Evolutionary conservation across 2,329 filamentous ascomycete genomes (phyloP).

Genomic region (Hirsutella minnesotensis): DNA sequence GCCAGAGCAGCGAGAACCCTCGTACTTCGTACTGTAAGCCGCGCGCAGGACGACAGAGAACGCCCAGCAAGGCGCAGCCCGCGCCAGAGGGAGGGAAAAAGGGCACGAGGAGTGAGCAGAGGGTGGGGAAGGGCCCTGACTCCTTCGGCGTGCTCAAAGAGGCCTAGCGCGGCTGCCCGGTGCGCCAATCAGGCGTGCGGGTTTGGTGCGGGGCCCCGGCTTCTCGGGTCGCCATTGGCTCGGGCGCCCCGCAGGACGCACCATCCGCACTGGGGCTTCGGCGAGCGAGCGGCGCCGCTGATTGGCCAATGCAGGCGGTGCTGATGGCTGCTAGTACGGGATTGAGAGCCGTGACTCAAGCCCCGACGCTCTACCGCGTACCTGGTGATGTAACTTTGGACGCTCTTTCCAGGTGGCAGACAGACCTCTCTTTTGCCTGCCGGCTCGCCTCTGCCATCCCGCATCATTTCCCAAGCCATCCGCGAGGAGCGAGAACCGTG

Average conservation of each 20-base stretch:
- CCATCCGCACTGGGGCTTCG: conserved; percentile 18
- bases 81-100: not conserved
- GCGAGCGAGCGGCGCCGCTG: conserved; percentile 15
- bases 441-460: no score
- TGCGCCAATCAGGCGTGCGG: conserved; percentile 15
- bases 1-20: no score
- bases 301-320: conserved; percentile 20
- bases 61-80: no score
- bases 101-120: not conserved
- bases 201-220: conserved; percentile 4
- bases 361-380: no score
- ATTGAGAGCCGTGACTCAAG: not conserved
- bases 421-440: conserved; percentile 5
- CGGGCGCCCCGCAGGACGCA: conserved; percentile 4
- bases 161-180: conserved; percentile 18
- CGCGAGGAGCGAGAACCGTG: no score
- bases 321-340: conserved; percentile 4
- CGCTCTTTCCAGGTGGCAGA: no score
- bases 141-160: conserved; percentile 32
- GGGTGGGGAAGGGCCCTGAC: conserved; percentile 15
- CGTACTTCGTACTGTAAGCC: no score
- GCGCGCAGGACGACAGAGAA: not conserved
- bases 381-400: no score
- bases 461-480: no score
- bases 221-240: conserved; percentile 15